Evolutionary conservation across 1,284 basidiomycete genomes (phyloP).

Genomic region (Hymenochaete sp.): DNA sequence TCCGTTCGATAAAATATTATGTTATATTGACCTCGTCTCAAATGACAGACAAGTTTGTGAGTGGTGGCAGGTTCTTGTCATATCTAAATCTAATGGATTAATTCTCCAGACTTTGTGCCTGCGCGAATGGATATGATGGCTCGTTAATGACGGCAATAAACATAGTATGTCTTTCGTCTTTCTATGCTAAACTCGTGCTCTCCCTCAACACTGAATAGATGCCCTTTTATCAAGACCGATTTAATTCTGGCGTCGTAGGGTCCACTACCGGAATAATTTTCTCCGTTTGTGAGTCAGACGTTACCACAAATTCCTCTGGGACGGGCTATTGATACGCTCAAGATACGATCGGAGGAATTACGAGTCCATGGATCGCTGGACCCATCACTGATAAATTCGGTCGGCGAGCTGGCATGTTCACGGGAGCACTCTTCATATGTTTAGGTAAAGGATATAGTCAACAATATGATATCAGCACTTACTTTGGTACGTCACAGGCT

Average conservation of each 20-base stretch:
- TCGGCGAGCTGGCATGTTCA: conserved; percentile 44
- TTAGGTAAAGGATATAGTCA: conserved; percentile 21
- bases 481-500: conserved; percentile 14
- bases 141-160: conserved; percentile 26
- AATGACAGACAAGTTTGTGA: conserved; percentile 14
- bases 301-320: not conserved
- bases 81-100: not conserved
- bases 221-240: conserved; percentile 23
- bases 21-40: not conserved
- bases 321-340: not conserved
- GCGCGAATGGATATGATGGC: conserved; percentile 24
- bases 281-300: conserved; percentile 16
- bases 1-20: not conserved
- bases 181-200: not conserved
- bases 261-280: conserved; percentile 21
- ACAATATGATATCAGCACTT: not conserved
- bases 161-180: conserved; percentile 19
- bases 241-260: conserved; percentile 23
- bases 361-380: conserved; percentile 22
- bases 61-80: not conserved
- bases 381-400: conserved; percentile 34
- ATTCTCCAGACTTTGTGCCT: conserved; percentile 22
- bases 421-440: conserved; percentile 36
- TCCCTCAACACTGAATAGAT: conserved; percentile 9
- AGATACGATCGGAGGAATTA: conserved; percentile 18